phyloP scores from a whole-genome alignment of 2,329 filamentous ascomycete species.

The Alternaria longipes region DNA sequence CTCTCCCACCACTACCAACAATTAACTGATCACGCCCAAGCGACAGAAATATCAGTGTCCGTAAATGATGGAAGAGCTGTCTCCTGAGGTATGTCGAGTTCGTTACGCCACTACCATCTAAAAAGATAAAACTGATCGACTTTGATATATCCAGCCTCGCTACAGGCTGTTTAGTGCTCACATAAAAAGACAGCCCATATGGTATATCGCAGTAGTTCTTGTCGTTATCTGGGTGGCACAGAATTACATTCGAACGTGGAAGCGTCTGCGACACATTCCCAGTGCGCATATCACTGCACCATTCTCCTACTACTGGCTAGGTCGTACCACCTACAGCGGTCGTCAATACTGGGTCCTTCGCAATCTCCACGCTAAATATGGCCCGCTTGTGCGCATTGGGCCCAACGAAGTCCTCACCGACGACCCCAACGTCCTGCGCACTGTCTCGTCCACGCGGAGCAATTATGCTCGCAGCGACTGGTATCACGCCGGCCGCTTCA shows the following conservation, averaged over 20 bases:
- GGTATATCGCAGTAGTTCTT: too few relatives aligned
- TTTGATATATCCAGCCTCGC: too few relatives aligned
- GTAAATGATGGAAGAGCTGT: too few relatives aligned
- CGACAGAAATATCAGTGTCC: too few relatives aligned
- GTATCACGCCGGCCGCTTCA: constrained; percentile 8
- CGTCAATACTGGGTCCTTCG: constrained; percentile 14
- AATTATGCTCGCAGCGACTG: constrained; percentile 37
- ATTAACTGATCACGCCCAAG: too few relatives aligned
- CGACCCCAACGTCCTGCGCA: constrained; percentile 57
- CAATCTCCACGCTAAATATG: neutral
- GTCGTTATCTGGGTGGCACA: neutral
- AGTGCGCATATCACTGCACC: constrained; percentile 4
- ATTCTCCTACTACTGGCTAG: constrained; percentile 15
- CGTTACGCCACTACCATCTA: too few relatives aligned
- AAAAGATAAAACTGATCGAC: too few relatives aligned
- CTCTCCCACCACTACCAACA: too few relatives aligned
- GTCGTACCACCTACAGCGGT: constrained; percentile 7
- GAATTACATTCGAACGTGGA: constrained; percentile 1
- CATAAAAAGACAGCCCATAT: too few relatives aligned
- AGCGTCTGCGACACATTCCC: constrained; percentile 3
- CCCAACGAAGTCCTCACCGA: constrained; percentile 59
- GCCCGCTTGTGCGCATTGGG: constrained; percentile 51
- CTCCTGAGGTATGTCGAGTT: too few relatives aligned
- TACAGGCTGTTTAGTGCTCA: too few relatives aligned
- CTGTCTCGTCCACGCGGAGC: constrained; percentile 52